phyloP scores from a whole-genome alignment of 2,329 filamentous ascomycete species.

The Phialophora macrospora region DNA sequence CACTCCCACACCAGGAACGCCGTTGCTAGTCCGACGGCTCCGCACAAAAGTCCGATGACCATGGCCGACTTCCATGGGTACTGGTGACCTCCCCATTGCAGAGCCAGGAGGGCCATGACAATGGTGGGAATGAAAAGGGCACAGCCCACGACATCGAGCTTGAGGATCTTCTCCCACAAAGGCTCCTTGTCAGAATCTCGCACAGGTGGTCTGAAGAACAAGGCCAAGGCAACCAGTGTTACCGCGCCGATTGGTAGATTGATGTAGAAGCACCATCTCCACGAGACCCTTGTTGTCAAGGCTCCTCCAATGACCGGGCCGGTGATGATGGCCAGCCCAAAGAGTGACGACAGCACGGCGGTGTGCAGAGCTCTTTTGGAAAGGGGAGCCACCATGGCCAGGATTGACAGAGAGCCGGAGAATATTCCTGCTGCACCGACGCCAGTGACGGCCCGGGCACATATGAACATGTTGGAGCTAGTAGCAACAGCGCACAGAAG shows the following conservation, averaged over 20 bases:
- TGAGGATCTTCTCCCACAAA: slow-evolving; percentile 20
- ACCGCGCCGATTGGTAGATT: slow-evolving; percentile 51
- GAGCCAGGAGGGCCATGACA: slow-evolving; percentile 38
- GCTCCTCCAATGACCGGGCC: slow-evolving; percentile 52
- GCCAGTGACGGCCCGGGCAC: slow-evolving; percentile 45
- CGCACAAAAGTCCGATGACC: slow-evolving; percentile 40
- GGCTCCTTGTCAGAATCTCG: slow-evolving; percentile 12
- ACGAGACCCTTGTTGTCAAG: slow-evolving; percentile 45
- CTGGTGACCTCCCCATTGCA: slow-evolving; percentile 39
- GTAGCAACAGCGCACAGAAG: slow-evolving; percentile 42
- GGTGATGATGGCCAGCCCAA: slow-evolving; percentile 47
- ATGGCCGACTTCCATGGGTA: slow-evolving; percentile 36
- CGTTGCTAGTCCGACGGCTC: slow-evolving; percentile 40
- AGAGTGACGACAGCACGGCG: slow-evolving; percentile 41
- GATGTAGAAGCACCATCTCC: slow-evolving; percentile 49
- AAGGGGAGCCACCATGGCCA: slow-evolving; percentile 43
- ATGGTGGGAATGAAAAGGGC: slow-evolving; percentile 36
- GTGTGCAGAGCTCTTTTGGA: slow-evolving; percentile 45
- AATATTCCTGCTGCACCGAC: slow-evolving; percentile 44
- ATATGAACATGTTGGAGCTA: slow-evolving; percentile 41
- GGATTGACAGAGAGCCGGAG: slow-evolving; percentile 53
- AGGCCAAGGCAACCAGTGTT: slow-evolving; percentile 45
- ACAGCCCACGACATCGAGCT: slow-evolving; percentile 39
- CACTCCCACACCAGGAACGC: slow-evolving; percentile 42
- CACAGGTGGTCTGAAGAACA: slow-evolving; percentile 21